Percentiles rank a stretch among this genome's conserved stretches.
These are phyloP conservation scores for Vararia minispora DNA, from an alignment of 768 basidiomycete species.

Conservation along the genomic window DNA sequence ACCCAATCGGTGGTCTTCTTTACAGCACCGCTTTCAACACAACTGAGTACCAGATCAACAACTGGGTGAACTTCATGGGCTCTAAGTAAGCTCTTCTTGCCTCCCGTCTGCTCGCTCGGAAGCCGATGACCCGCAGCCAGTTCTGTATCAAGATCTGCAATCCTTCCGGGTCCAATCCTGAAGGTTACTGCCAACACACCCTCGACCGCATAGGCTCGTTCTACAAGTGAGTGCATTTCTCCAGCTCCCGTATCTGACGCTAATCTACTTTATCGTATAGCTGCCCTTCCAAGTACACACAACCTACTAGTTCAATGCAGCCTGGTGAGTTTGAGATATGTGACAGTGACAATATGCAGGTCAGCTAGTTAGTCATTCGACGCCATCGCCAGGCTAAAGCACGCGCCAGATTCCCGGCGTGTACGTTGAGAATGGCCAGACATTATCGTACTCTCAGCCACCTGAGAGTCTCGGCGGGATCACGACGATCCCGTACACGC, in stretches of 20 bases:
- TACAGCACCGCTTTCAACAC: conserved; percentile 49
- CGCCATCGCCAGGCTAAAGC: no score
- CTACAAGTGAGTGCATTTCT: no score
- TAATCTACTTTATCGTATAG: no score
- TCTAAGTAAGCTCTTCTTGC: no score
- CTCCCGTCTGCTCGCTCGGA: no score
- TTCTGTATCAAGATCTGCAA: conserved; percentile 75
- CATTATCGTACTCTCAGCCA: conserved; percentile 35
- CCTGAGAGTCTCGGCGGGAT: conserved; percentile 36
- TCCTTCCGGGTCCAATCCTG: conserved; percentile 35
- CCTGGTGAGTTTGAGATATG: conserved; percentile 55
- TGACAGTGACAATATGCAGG: conserved; percentile 51
- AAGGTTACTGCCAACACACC: conserved; percentile 56
- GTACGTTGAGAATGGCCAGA: conserved; percentile 29
- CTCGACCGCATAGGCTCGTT: conserved; percentile 65
- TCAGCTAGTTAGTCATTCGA: no score
- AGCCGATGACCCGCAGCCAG: no score
- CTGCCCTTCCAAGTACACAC: conserved; percentile 52
- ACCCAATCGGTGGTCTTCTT: conserved; percentile 63
- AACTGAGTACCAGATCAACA: no score
- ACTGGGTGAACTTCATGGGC: no score
- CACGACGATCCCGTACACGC: conserved; percentile 31
- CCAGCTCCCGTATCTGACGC: no score
- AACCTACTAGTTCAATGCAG: no score
- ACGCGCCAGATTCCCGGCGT: conserved; percentile 50